Percentiles rank a stretch among this genome's conserved stretches.
Evolutionary conservation across 1,139 yeast genomes (phyloP).

Genomic region (Debaryomyces sp.): DNA sequence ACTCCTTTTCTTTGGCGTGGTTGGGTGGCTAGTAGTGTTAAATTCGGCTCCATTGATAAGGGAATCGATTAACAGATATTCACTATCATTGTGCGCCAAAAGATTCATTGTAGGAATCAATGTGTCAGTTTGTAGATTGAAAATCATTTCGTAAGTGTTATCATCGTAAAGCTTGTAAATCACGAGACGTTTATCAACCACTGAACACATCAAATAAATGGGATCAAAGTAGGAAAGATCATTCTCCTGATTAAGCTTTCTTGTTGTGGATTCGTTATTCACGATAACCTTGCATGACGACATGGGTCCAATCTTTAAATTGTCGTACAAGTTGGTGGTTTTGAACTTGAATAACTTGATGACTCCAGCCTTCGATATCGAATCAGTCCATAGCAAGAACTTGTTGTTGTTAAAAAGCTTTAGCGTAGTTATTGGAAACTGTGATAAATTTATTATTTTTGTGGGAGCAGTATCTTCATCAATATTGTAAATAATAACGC

Average conservation of each 20-base stretch:
- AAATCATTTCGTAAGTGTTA: constrained; percentile 15
- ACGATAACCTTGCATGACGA: constrained; percentile 18
- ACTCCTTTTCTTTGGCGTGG: background rate
- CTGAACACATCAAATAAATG: constrained; percentile 25
- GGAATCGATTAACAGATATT: background rate
- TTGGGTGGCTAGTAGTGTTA: background rate
- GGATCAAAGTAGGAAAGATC: constrained; percentile 23
- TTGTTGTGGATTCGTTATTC: background rate
- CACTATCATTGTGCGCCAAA: background rate
- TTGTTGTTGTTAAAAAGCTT: constrained; percentile 21
- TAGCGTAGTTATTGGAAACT: constrained; percentile 30
- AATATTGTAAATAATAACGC: constrained; percentile 25
- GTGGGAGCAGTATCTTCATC: constrained; percentile 18
- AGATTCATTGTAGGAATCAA: constrained; percentile 14
- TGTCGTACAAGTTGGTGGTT: constrained; percentile 22
- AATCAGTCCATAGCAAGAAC: constrained; percentile 30
- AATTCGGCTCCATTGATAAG: background rate
- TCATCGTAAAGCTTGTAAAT: constrained; percentile 30
- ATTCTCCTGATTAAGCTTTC: constrained; percentile 8
- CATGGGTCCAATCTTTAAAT: constrained; percentile 33
- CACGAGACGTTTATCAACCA: constrained; percentile 25
- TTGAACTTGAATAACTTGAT: constrained; percentile 24
- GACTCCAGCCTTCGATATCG: constrained; percentile 37
- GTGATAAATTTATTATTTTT: constrained; percentile 25
- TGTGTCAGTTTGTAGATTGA: constrained; percentile 15